Evolutionary conservation across 192 early-diverging fungal species (phyloP), one percentile per base, ranked within the genome.

Genomic region (Entomortierella parvispora): DNA sequence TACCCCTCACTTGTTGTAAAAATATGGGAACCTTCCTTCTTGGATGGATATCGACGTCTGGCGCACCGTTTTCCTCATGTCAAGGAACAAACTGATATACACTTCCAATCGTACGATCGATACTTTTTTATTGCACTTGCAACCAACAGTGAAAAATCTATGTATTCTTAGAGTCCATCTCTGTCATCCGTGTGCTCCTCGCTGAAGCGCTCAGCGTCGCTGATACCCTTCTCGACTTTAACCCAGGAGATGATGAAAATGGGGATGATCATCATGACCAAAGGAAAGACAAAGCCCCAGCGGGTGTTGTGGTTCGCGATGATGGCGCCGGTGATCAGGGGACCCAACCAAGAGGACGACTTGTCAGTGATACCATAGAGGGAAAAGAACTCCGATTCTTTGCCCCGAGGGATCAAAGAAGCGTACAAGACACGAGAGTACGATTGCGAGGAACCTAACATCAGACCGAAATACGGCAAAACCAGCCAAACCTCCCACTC

Each of bases 281-380:
- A 37, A 2, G 89, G 80, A 64, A 90, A 90, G 14, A 77, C 67
- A 53, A 84, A 90, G 12, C 84, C 81, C 62, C 85, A 82, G 23
- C 88, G 81, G 22, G 89, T 62, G 49, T 86, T 82, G 46, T 82
- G 81, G 7, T 87, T 80, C 56, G 84, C 69, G 10, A 80, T 83
- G 57, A 93, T 91, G 25, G 84, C 84, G 18, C 82, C 91, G 12
- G 89, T 89, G 50, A 93, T 80, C 50, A 93, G 69, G 0, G 92
- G 91, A 5, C 92, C 92, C 31, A 93, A 69, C 90, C 91, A 93
- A 28, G 86, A 78, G 1, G 85, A 85, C 12, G 87, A 90, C 76
- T 92, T 91, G 77, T 93, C 89, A 12, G 88, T 89, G 58, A 90
- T 81, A 54, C 86, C 90, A 68, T 88, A 93, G 8, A 93, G 60